These are phyloP conservation scores for Pyrenochaeta sp. DNA, from an alignment of 2,329 filamentous ascomycete genomes.

Conservation along the genomic window DNA sequence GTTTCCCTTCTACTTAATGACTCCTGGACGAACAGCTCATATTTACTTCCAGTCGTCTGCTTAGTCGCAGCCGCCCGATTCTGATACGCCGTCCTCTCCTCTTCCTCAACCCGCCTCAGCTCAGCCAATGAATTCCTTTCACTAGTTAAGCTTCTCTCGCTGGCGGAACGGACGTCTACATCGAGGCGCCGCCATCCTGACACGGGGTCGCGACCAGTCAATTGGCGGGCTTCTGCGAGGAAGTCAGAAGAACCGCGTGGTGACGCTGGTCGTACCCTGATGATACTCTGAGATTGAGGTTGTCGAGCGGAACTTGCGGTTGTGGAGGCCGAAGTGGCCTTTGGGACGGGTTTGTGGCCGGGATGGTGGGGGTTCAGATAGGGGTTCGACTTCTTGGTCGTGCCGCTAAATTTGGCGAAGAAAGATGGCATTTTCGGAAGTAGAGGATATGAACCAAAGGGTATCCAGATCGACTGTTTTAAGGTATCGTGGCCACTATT, in stretches of 20 bases:
- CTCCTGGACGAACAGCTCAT: constrained; percentile 23
- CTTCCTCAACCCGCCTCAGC: constrained; percentile 2
- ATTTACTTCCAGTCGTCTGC: constrained; percentile 15
- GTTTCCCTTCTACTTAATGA: constrained; percentile 23
- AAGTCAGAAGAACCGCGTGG: constrained; percentile 18
- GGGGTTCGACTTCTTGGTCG: constrained; percentile 16
- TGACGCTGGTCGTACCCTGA: background rate
- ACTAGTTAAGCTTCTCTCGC: background rate
- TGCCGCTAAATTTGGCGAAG: constrained; percentile 5
- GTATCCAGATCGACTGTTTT: background rate
- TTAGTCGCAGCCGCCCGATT: constrained; percentile 11
- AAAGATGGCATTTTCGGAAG: constrained; percentile 11
- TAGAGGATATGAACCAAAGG: background rate
- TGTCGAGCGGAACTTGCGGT: constrained; percentile 3
- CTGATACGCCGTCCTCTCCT: constrained; percentile 10
- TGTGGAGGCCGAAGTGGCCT: background rate
- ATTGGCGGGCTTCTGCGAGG: constrained; percentile 31
- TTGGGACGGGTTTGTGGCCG: constrained; percentile 1
- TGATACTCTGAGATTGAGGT: constrained; percentile 1
- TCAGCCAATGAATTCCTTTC: background rate
- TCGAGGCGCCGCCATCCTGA: constrained; percentile 18
- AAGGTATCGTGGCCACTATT: too few relatives aligned
- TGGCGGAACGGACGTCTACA: background rate
- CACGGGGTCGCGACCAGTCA: constrained; percentile 25
- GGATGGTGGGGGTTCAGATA: constrained; percentile 21